Evolutionary conservation across 2,329 filamentous ascomycete genomes (phyloP).

Genomic region (Alternaria hordeiaustralica): DNA sequence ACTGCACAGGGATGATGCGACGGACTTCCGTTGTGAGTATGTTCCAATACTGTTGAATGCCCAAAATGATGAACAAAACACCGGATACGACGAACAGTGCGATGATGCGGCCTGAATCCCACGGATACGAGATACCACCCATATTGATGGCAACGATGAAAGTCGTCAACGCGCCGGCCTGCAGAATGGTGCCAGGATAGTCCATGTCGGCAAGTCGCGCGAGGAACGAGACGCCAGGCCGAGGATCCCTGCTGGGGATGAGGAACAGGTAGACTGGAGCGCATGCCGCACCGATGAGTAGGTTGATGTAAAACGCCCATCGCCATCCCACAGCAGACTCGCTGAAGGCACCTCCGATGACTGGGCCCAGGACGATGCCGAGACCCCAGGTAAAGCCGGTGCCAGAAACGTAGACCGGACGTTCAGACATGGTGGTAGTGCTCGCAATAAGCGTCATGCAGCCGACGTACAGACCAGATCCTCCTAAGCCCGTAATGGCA

Average conservation of each 20-base stretch:
- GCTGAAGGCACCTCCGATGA: slow-evolving; percentile 57
- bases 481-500: slow-evolving; percentile 55
- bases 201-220: not conserved
- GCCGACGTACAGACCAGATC: slow-evolving; percentile 53
- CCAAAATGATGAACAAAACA: not conserved
- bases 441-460: slow-evolving; percentile 32
- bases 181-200: not conserved
- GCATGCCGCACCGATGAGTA: slow-evolving; percentile 54
- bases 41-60: not conserved
- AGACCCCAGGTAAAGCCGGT: slow-evolving; percentile 51
- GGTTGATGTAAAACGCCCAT: slow-evolving; percentile 62
- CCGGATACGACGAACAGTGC: not conserved
- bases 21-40: not conserved
- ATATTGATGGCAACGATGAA: not conserved
- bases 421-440: slow-evolving; percentile 41
- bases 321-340: slow-evolving; percentile 53
- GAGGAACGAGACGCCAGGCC: not conserved
- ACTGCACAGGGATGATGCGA: not conserved
- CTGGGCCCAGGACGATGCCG: slow-evolving; percentile 54
- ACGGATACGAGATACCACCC: not conserved
- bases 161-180: not conserved
- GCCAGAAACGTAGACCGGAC: slow-evolving; percentile 14
- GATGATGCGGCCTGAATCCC: not conserved
- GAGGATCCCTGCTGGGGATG: not conserved
- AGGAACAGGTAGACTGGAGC: slow-evolving; percentile 38